Percentiles rank a stretch among this genome's conserved stretches.
These are phyloP conservation scores for Psilocybe cyanescens DNA, from an alignment of 768 basidiomycete species.

Conservation along the genomic window DNA sequence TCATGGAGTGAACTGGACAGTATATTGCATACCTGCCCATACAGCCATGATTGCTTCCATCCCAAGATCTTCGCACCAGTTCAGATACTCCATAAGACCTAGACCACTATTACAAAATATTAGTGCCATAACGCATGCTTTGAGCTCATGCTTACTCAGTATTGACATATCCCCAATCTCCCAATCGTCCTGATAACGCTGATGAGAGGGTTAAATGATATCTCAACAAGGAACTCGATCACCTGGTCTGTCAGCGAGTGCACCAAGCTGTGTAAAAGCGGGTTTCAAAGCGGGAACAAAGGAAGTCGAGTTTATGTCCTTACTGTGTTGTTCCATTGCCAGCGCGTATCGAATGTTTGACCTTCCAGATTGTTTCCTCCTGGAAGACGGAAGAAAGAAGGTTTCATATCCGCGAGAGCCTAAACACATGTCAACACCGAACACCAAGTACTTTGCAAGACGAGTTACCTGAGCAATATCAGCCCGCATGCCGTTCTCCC, in stretches of 20 bases:
- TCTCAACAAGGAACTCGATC: neutral
- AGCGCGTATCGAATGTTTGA: constrained; percentile 52
- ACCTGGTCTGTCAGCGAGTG: constrained; percentile 50
- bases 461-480: constrained; percentile 60
- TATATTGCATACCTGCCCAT: constrained; percentile 46
- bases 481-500: constrained; percentile 61
- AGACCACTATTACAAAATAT: constrained; percentile 42
- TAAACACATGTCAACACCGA: constrained; percentile 21
- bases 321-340: constrained; percentile 73
- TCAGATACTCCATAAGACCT: constrained; percentile 59
- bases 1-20: neutral
- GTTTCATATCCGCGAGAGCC: constrained; percentile 57
- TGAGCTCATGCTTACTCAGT: constrained; percentile 48
- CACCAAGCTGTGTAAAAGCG: constrained; percentile 39
- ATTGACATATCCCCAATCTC: constrained; percentile 66
- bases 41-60: constrained; percentile 70
- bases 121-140: neutral
- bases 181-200: constrained; percentile 43
- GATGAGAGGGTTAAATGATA: neutral
- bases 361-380: constrained; percentile 76
- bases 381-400: constrained; percentile 68
- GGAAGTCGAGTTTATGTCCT: neutral
- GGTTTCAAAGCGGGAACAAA: neutral
- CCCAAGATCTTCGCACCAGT: constrained; percentile 60
- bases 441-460: too few relatives aligned